These are phyloP conservation scores for Termitomyces sp. DNA, from an alignment of 768 basidiomycete species.

Conservation along the genomic window DNA sequence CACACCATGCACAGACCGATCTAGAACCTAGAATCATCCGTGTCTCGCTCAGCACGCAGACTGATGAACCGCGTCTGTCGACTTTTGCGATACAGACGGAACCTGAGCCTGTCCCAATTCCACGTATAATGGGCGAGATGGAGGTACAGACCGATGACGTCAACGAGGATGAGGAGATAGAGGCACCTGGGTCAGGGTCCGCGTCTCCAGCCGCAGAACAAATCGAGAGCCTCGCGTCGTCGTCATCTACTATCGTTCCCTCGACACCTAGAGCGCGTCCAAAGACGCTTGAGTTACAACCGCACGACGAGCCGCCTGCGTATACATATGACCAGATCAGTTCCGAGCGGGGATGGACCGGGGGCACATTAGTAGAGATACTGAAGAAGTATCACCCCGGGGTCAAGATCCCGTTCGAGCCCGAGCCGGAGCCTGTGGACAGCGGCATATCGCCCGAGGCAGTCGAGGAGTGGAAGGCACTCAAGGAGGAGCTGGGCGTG, in stretches of 20 bases:
- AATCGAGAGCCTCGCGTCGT: constrained; percentile 58
- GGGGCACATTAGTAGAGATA: constrained; percentile 48
- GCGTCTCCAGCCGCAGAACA: constrained; percentile 38
- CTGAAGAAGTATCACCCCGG: constrained; percentile 72
- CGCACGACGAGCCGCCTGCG: constrained; percentile 63
- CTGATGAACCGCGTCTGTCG: constrained; percentile 32
- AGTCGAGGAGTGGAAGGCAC: constrained; percentile 69
- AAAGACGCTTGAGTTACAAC: constrained; percentile 21
- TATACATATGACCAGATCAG: constrained; percentile 50
- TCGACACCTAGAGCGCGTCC: constrained; percentile 56
- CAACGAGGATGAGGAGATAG: constrained; percentile 15
- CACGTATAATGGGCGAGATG: constrained; percentile 41
- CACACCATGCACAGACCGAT: constrained; percentile 55
- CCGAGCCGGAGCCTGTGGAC: constrained; percentile 19
- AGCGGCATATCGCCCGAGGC: constrained; percentile 63
- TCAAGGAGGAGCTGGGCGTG: constrained; percentile 76
- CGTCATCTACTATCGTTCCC: constrained; percentile 67
- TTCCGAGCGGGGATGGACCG: constrained; percentile 39
- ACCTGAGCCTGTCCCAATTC: constrained; percentile 26
- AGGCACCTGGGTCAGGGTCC: constrained; percentile 15
- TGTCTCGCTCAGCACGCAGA: constrained; percentile 50
- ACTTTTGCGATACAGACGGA: constrained; percentile 27
- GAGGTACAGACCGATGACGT: constrained; percentile 59
- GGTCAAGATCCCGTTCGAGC: constrained; percentile 36
- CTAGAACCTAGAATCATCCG: constrained; percentile 43